Base-by-base conservation (phyloP, 768 basidiomycete species). In the Hygrophorus pudorinus region DNA sequence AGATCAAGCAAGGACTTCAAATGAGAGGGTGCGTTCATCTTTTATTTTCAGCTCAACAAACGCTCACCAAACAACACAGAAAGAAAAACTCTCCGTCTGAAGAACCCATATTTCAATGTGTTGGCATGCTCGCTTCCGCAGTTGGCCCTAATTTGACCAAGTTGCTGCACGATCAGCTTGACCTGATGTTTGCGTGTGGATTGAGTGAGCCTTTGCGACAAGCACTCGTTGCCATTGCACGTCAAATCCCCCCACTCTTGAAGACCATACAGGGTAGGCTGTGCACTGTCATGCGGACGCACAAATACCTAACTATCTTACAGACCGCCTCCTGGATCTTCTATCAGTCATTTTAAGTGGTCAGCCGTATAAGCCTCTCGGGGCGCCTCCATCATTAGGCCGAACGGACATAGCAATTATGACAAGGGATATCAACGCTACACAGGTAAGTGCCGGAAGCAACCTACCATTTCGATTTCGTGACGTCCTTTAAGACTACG, bases 91-190 rank as follows among this genome's bases (percentile, higher is more conserved):
- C 91, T 1, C 86, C 88, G 2, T 81, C 84, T 12, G 93, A 97
- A 61, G 91, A 91, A 51, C 85, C 93, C 0, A 91, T 98, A 47
- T 98, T 99, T 57, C 89, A 97, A 70, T 98, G 96, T 62, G 77
- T 99, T 47, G 90, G 90, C 30, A 94, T 97, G 91, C 70, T 99
- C 34, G 90, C 93, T 1, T 78, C 81, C 1, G 89, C 96, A 7
- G 92, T 99, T 27, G 96, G 96, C 0, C 92, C 92, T 2, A 94
- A 92, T 60, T 68, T 99, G 38, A 98, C 96, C 0, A 92, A 94
- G 57, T 72, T 94, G 37, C 72, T 99, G 46, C 96, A 97, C 61
- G 96, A 98, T 56, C 86, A 97, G 52, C 76, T 99, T 27, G 93
- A 98, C 59, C 68, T 96, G 33, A 98, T 99, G 87, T 86, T 98